These are phyloP conservation scores for Thymus quinquecostatus DNA, from an alignment of 257 asterid species.

Conservation along the genomic window DNA sequence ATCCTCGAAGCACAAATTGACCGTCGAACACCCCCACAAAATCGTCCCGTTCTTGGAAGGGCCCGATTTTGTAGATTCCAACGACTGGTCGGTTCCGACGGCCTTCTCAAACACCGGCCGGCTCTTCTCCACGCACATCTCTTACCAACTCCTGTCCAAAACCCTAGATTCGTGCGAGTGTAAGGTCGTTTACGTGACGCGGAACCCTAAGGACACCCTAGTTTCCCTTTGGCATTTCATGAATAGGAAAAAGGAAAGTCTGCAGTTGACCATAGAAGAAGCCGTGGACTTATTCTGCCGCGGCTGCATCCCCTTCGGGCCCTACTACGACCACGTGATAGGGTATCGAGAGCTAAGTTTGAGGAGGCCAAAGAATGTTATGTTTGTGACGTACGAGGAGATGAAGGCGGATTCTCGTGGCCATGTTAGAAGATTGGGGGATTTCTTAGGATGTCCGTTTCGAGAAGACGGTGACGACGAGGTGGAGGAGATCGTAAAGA, in stretches of 20 bases:
- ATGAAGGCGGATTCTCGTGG: slow-evolving; percentile 26
- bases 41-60: slow-evolving; percentile 35
- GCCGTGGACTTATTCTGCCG: slow-evolving; percentile 37
- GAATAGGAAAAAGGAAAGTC: slow-evolving; percentile 19
- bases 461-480: slow-evolving; percentile 8
- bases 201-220: slow-evolving; percentile 51
- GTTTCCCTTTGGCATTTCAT: slow-evolving; percentile 48
- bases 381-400: slow-evolving; percentile 44
- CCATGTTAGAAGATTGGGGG: slow-evolving; percentile 37
- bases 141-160: slow-evolving; percentile 26
- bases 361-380: slow-evolving; percentile 26
- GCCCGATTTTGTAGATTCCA: neutral
- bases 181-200: slow-evolving; percentile 31
- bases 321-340: slow-evolving; percentile 53
- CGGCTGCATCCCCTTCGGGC: slow-evolving; percentile 45
- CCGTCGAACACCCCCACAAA: slow-evolving; percentile 28
- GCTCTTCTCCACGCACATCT: slow-evolving; percentile 26
- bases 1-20: slow-evolving; percentile 16
- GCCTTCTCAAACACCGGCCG: too few relatives aligned
- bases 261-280: slow-evolving; percentile 26
- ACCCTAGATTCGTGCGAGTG: slow-evolving; percentile 25
- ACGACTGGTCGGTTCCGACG: too few relatives aligned
- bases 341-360: slow-evolving; percentile 40
- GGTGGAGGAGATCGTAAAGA: slow-evolving; percentile 33
- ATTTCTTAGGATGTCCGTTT: slow-evolving; percentile 45